Evolutionary conservation across 2,329 filamentous ascomycete species (phyloP).

Genomic region (Emergomyces pasteurianus): DNA sequence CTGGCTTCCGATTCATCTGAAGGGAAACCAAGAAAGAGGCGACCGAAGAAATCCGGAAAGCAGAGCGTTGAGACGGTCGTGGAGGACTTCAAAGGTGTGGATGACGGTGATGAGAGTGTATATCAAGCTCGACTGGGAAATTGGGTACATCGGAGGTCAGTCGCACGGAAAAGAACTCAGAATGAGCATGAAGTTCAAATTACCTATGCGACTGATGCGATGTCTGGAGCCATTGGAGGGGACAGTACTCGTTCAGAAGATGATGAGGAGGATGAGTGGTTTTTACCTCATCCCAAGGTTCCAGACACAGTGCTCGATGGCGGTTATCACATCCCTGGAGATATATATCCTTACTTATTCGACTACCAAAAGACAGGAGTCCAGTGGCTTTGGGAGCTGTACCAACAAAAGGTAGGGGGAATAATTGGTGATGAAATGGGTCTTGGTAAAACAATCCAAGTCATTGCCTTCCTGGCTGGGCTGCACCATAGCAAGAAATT

Average conservation of each 20-base stretch:
- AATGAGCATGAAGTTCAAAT: constrained; percentile 25
- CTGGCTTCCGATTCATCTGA: constrained; percentile 6
- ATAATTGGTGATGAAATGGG: constrained; percentile 99
- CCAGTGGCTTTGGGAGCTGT: constrained; percentile 89
- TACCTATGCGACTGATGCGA: constrained; percentile 5
- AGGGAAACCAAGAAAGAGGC: constrained; percentile 15
- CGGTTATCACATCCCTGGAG: constrained; percentile 71
- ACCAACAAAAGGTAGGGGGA: constrained; percentile 78
- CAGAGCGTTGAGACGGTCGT: constrained; percentile 25
- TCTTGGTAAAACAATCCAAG: constrained; percentile 82
- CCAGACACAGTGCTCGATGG: constrained; percentile 65
- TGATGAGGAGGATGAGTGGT: constrained; percentile 64
- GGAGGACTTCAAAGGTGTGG: constrained; percentile 53
- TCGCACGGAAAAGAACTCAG: constrained; percentile 41
- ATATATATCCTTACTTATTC: constrained; percentile 85
- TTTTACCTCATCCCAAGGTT: constrained; percentile 72
- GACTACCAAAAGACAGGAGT: constrained; percentile 97
- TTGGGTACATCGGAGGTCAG: constrained; percentile 58
- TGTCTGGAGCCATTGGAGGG: constrained; percentile 30
- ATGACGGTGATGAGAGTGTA: constrained; percentile 77
- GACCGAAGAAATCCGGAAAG: constrained; percentile 27
- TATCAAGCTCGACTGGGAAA: constrained; percentile 64
- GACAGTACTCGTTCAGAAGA: constrained; percentile 15
- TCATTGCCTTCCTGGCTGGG: constrained; percentile 73
- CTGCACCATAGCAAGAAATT: constrained; percentile 85